Evolutionary conservation across 371 early-diverging fungal genomes (phyloP), one percentile per base, ranked within the genome.

Genomic region (Nematocida sp.): DNA sequence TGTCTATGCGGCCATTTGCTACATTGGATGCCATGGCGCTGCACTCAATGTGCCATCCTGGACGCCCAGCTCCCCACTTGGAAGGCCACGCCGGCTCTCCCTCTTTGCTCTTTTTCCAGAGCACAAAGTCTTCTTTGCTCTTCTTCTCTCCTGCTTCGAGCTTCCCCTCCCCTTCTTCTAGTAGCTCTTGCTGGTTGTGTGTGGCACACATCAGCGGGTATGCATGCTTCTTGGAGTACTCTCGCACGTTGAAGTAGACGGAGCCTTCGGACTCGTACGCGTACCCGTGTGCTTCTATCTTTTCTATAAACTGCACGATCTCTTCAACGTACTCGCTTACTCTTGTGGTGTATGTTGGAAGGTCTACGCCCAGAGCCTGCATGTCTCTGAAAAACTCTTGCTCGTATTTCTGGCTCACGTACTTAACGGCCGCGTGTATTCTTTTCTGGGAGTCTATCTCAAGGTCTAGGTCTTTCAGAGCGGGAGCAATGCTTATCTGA

Each of bases 1-100:
- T 90, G 83, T 99, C 99, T 80, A 99, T 87, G 36, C 86, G 84
- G 29, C 87, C 85, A 19, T 91, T 93, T 53, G 95, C 83, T 21
- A 95, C 87, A 78, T 91, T 93, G 76, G 90, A 67, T 21, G 96
- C 94, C 99, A 99, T 99, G 23, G 88, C 96, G 17, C 91, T 91
- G 88, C 99, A 99, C 85, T 99, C 99, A 84, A 99, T 97, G 78
- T 99, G 99, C 99, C 99, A 99, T 15, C 99, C 99, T 21, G 99
- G 99, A 27, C 99, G 89, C 40, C 87, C 87, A 15, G 55, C 40
- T 17, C 66, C 64, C 77, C 77, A 76, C 43, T 64, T 64, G 3
- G 77, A 76, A n/a, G 78, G 70, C 51, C 58, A 63, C 15, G 86
- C 82, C n/a, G 94, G 96, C 83, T 97, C 97, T 57, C 93, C 93